phyloP scores from a whole-genome alignment of 345 rosid genomes.

The Eucalyptus pauciflora region DNA sequence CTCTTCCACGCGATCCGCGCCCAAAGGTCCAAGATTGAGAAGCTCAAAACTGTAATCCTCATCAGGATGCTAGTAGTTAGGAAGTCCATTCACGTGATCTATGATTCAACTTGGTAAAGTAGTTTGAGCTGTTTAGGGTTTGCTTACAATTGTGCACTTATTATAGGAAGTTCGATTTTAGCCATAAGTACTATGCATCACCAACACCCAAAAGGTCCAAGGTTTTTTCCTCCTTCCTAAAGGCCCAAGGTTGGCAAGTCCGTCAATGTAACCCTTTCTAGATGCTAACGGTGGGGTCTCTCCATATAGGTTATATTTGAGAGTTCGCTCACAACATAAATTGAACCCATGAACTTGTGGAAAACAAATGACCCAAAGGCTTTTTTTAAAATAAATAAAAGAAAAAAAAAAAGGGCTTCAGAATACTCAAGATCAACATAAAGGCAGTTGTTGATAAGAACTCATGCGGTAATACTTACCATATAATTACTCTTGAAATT shows the following conservation, averaged over 20 bases:
- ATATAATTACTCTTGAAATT: background rate
- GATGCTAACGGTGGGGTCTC: background rate
- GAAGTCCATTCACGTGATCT: background rate
- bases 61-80: background rate
- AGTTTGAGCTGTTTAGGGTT: background rate
- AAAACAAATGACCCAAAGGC: background rate
- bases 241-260: background rate
- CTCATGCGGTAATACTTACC: background rate
- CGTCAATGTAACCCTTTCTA: background rate
- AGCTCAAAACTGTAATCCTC: background rate
- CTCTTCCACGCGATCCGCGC: fast-evolving
- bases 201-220: background rate
- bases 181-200: background rate
- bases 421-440: background rate
- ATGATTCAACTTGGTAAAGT: background rate
- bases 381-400: too few relatives aligned
- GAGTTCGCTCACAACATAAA: background rate
- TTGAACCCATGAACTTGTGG: background rate
- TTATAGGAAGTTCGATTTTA: background rate
- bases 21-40: background rate
- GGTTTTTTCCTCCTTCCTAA: too few relatives aligned
- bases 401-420: too few relatives aligned
- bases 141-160: background rate
- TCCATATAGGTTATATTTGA: background rate
- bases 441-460: background rate